Conservation (phyloP, 1,284 basidiomycete species). For the Hymenochaete sp. region DNA sequence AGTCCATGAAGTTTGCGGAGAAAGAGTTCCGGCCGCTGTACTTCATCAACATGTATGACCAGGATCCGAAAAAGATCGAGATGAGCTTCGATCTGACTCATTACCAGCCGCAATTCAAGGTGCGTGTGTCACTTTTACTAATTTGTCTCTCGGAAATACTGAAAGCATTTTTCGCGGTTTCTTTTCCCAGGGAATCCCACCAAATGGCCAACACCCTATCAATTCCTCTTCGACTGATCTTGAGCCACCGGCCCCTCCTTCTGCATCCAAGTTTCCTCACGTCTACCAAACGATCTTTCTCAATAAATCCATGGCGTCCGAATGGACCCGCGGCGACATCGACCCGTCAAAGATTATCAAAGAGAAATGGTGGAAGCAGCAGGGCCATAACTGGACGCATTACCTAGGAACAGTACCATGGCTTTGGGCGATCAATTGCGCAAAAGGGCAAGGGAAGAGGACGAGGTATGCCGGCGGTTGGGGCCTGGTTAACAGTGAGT, state of each 20-base stretch:
- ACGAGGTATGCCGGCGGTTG: conserved; percentile 19
- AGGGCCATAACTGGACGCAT: conserved; percentile 51
- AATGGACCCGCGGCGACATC: conserved; percentile 49
- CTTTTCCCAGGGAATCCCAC: conserved; percentile 7
- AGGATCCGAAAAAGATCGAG: conserved; percentile 49
- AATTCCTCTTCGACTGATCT: conserved; percentile 21
- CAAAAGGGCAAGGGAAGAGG: too few species aligned
- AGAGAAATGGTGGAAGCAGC: conserved; percentile 58
- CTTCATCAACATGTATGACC: conserved; percentile 48
- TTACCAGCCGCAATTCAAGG: conserved; percentile 47
- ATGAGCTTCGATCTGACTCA: conserved; percentile 55
- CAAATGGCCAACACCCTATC: conserved; percentile 7
- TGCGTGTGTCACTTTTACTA: conserved; percentile 21
- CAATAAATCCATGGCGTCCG: conserved; percentile 38
- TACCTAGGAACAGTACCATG: conserved; percentile 50
- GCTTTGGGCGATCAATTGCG: conserved; percentile 55
- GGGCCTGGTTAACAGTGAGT: conserved; percentile 18
- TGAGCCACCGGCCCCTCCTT: conserved; percentile 18
- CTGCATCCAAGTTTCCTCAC: conserved; percentile 33
- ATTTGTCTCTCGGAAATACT: conserved; percentile 20
- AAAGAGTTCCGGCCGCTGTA: conserved; percentile 46
- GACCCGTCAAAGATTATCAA: conserved; percentile 39
- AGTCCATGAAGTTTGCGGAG: conserved; percentile 37
- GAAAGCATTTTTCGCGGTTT: conserved; percentile 5
- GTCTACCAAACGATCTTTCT: conserved; percentile 64